Percentiles rank a stretch among this genome's conserved stretches.
Evolutionary conservation across 192 early-diverging fungal species (phyloP).

Genomic region (Haplosporangium gracile): DNA sequence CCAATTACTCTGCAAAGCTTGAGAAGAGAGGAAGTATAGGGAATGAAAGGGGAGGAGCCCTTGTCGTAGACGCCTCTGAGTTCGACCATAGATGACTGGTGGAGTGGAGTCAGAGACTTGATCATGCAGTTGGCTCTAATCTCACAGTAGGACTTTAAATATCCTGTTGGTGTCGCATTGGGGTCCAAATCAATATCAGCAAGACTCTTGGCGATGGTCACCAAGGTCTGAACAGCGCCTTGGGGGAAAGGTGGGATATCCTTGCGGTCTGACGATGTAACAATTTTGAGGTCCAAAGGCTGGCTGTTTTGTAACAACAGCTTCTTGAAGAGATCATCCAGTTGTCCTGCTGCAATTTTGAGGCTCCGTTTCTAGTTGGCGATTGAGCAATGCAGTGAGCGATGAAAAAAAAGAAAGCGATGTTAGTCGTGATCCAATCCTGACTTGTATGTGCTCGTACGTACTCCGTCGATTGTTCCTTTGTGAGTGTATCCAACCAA

Average conservation of each 20-base stretch:
- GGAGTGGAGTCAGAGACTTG: conserved; percentile 65
- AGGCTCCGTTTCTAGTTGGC: conserved; percentile 45
- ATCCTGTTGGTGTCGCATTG: conserved; percentile 62
- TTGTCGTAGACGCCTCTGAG: conserved; percentile 68
- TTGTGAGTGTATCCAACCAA: neutral
- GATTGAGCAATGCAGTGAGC: conserved; percentile 4
- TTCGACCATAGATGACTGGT: conserved; percentile 65
- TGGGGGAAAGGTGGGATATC: conserved; percentile 56
- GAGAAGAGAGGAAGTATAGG: conserved; percentile 69
- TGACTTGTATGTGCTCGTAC: neutral
- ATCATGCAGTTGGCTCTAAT: conserved; percentile 74
- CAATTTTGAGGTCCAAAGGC: conserved; percentile 45
- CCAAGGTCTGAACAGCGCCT: conserved; percentile 35
- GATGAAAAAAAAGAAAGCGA: neutral
- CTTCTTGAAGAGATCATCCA: conserved; percentile 38
- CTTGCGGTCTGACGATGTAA: conserved; percentile 53
- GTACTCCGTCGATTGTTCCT: neutral
- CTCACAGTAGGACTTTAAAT: conserved; percentile 75
- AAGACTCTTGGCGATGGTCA: conserved; percentile 62
- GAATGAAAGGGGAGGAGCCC: conserved; percentile 72
- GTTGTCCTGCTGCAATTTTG: conserved; percentile 33
- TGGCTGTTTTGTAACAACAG: conserved; percentile 28
- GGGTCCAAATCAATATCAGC: conserved; percentile 63
- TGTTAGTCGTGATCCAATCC: neutral
- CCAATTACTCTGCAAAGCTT: conserved; percentile 71